Conservation (phyloP, 345 rosid species). For the Cardiospermum halicacabum region DNA sequence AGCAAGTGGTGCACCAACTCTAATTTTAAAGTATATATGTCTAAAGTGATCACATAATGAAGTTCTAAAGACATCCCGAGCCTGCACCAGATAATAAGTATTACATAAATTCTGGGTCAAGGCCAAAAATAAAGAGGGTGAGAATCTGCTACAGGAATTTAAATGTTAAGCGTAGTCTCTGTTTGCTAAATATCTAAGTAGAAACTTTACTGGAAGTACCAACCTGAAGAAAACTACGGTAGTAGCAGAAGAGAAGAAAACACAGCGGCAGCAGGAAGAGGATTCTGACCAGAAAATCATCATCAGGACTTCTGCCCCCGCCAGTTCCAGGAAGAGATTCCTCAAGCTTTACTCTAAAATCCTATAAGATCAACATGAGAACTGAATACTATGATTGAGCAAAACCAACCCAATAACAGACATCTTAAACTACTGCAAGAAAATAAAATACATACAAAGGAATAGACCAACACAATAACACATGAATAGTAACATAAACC, state of each 20-base stretch:
- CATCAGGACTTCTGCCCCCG: constrained; percentile 75
- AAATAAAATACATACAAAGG: background rate
- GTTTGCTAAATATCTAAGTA: background rate
- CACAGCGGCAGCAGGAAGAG: constrained; percentile 73
- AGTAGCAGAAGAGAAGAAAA: constrained; percentile 45
- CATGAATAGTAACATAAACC: background rate
- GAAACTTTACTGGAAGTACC: constrained; percentile 4
- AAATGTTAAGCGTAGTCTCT: background rate
- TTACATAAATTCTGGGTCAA: background rate
- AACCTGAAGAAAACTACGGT: constrained; percentile 52
- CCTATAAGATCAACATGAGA: constrained; percentile 35
- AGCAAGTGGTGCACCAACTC: constrained; percentile 51
- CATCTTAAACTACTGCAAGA: background rate
- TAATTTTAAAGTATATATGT: constrained; percentile 52
- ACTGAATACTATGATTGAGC: background rate
- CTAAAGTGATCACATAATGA: constrained; percentile 60
- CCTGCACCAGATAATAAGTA: constrained; percentile 33
- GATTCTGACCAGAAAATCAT: constrained; percentile 55
- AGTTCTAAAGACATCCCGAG: constrained; percentile 43
- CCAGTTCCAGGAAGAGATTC: constrained; percentile 91
- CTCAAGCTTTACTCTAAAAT: constrained; percentile 57
- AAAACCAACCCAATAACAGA: background rate
- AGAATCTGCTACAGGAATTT: constrained; percentile 9
- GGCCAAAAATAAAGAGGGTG: background rate
- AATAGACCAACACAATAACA: background rate